Conservation (phyloP, 129 eudicot species). For the Scalesia atractyloides region DNA sequence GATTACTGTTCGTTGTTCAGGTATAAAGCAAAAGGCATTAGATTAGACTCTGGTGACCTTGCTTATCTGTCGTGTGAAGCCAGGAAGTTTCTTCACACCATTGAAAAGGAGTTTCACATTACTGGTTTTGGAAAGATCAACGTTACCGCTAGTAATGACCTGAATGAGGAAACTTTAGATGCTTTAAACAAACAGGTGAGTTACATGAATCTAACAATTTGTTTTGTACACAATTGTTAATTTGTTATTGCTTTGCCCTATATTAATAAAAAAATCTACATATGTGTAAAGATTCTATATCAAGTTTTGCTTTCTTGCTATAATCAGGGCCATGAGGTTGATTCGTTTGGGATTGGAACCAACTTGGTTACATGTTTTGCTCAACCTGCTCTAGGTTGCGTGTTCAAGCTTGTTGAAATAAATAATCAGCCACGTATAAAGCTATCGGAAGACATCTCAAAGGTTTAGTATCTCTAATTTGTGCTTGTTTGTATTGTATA, state of each 20-base stretch:
- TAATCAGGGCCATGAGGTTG: constrained; percentile 89
- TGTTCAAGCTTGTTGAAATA: constrained; percentile 96
- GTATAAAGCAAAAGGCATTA: constrained; percentile 86
- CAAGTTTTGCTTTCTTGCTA: constrained; percentile 1
- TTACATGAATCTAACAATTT: not conserved
- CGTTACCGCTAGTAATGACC: constrained; percentile 96
- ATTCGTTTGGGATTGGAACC: constrained; percentile 95
- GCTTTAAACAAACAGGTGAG: constrained; percentile 96
- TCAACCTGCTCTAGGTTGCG: constrained; percentile 98
- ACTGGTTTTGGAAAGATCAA: constrained; percentile 66
- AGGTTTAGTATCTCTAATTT: constrained; percentile 53
- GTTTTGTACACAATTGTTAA: no score
- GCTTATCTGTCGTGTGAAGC: constrained; percentile 90
- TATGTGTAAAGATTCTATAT: not conserved
- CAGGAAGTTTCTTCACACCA: constrained; percentile 68
- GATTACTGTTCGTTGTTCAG: constrained; percentile 38
- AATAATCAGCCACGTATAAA: constrained; percentile 95
- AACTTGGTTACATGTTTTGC: constrained; percentile 95
- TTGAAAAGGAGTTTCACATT: constrained; percentile 77
- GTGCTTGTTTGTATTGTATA: not conserved
- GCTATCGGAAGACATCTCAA: constrained; percentile 94
- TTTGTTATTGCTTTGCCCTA: not conserved
- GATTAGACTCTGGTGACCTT: constrained; percentile 98
- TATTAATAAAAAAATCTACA: not conserved
- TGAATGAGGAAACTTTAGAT: constrained; percentile 97